phyloP scores from a whole-genome alignment of 192 early-diverging fungal species.

The Phlyctochytrium bullatum region DNA sequence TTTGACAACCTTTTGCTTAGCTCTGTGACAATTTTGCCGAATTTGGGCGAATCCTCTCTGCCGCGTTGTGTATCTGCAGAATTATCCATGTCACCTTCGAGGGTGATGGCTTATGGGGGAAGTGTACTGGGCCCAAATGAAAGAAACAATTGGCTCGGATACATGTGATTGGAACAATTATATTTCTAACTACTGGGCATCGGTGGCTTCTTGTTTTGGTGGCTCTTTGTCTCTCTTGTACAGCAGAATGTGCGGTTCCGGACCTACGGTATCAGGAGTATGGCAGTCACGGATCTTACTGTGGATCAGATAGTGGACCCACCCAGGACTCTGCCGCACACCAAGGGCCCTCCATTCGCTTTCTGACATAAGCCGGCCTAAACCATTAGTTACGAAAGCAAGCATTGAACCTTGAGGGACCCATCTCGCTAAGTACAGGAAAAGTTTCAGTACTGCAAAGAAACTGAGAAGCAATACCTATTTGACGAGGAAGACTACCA shows the following conservation, averaged over 20 bases:
- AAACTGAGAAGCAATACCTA: conserved; percentile 12
- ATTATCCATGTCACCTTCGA: too few relatives aligned
- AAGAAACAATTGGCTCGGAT: not conserved
- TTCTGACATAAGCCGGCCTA: conserved; percentile 29
- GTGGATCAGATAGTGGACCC: conserved; percentile 37
- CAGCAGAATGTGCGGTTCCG: conserved; percentile 35
- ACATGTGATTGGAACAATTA: too few relatives aligned
- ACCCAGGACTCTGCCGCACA: conserved; percentile 30
- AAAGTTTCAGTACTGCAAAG: not conserved
- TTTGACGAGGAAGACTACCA: conserved; percentile 29
- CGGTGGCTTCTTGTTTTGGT: not conserved
- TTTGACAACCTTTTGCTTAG: conserved; percentile 47
- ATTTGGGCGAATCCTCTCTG: not conserved
- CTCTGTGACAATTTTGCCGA: conserved; percentile 30
- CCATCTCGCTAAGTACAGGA: conserved; percentile 21
- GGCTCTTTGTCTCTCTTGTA: conserved; percentile 28
- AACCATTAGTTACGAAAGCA: not conserved
- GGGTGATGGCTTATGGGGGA: too few relatives aligned
- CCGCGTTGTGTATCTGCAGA: not conserved
- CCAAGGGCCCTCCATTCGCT: conserved; percentile 25
- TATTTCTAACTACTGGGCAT: not conserved
- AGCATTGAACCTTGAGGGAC: conserved; percentile 22
- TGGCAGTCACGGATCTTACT: conserved; percentile 6
- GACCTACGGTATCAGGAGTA: conserved; percentile 3
- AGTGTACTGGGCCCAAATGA: not conserved